phyloP scores from a whole-genome alignment of 257 asterid species.

The Ophiorrhiza pumila region DNA sequence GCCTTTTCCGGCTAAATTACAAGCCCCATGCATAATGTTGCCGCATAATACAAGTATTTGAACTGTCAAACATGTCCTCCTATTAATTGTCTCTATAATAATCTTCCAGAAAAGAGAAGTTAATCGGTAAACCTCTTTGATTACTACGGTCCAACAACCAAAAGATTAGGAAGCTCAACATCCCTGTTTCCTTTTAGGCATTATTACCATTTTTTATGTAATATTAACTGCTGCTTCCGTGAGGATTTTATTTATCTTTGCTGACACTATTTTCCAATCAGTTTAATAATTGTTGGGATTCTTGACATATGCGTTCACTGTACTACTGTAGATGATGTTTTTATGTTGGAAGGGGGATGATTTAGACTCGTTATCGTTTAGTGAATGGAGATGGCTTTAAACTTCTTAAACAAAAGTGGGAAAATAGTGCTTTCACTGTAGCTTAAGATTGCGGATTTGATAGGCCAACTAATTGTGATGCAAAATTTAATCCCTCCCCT shows the following conservation, averaged over 20 bases:
- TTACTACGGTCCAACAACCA: slow-evolving; percentile 15
- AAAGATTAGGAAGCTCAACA: neutral
- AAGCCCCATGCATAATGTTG: neutral
- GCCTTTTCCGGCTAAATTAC: too few species aligned
- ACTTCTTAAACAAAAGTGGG: neutral
- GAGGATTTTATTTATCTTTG: neutral
- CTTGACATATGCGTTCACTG: too few species aligned
- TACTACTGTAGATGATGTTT: neutral
- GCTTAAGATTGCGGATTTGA: slow-evolving; percentile 12
- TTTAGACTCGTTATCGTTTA: neutral
- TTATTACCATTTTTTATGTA: neutral
- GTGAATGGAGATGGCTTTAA: slow-evolving; percentile 1
- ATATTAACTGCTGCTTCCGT: neutral
- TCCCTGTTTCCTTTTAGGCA: neutral
- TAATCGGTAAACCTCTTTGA: neutral
- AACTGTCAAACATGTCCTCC: neutral
- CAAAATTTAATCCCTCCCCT: neutral
- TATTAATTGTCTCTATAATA: too few species aligned
- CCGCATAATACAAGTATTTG: too few species aligned
- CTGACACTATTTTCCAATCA: neutral
- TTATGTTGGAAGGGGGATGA: neutral
- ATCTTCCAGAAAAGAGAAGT: neutral
- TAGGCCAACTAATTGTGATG: slow-evolving; percentile 15
- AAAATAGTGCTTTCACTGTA: neutral
- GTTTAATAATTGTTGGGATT: neutral